phyloP scores from a whole-genome alignment of 768 basidiomycete species.

The Candolleomyces efflorescens region DNA sequence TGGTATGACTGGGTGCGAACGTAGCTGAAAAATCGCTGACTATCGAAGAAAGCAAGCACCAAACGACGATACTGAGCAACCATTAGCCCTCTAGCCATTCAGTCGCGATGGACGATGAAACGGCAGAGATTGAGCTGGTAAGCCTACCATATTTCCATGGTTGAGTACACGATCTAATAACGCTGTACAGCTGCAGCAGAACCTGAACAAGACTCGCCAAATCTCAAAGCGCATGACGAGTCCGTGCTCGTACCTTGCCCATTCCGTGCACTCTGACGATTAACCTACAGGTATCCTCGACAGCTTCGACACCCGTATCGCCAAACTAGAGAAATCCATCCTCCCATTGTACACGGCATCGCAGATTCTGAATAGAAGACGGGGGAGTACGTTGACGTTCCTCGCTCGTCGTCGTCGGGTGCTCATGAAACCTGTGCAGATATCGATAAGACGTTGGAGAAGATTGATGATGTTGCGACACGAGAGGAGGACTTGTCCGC shows the following conservation, averaged over 20 bases:
- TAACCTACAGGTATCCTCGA: conserved; percentile 79
- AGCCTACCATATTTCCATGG: background rate
- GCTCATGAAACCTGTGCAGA: conserved; percentile 38
- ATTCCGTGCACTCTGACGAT: too few species aligned
- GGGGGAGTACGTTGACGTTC: conserved; percentile 51
- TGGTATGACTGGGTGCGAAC: too few species aligned
- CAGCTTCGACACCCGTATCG: conserved; percentile 78
- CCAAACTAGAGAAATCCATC: conserved; percentile 83
- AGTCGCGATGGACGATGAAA: conserved; percentile 61
- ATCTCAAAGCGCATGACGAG: conserved; percentile 85
- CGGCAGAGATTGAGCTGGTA: conserved; percentile 74
- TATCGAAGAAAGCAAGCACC: too few species aligned
- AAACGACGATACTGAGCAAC: too few species aligned
- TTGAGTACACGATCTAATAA: background rate
- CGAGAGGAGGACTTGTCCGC: conserved; percentile 71
- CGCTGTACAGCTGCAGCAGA: conserved; percentile 68
- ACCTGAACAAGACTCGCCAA: conserved; percentile 79
- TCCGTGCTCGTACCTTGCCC: too few species aligned
- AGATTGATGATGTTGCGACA: conserved; percentile 76
- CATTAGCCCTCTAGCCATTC: too few species aligned
- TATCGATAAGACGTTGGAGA: conserved; percentile 72
- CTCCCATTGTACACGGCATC: conserved; percentile 77
- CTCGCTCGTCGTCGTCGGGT: background rate
- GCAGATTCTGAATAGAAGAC: conserved; percentile 67
- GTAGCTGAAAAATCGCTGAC: too few species aligned